A percentile compares a stretch with the other conserved stretches of the same genome.
Evolutionary conservation across 192 early-diverging fungal species (phyloP).

Genomic region (Chytriomyces sp.): DNA sequence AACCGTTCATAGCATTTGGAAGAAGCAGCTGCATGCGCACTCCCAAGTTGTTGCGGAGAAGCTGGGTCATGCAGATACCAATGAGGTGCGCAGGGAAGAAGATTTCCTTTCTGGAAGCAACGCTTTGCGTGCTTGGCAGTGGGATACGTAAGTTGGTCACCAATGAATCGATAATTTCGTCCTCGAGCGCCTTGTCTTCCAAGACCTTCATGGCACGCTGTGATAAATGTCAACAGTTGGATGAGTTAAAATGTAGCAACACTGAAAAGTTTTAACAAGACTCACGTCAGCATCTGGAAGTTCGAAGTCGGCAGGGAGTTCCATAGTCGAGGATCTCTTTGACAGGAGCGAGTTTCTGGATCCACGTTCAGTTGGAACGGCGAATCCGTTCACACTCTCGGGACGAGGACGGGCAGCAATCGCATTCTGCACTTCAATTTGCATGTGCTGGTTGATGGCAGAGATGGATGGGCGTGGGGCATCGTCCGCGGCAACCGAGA

Average conservation of each 20-base stretch:
- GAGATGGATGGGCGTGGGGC: slow-evolving; percentile 24
- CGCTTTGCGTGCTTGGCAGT: slow-evolving; percentile 76
- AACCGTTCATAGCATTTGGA: slow-evolving; percentile 77
- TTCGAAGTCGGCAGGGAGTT: slow-evolving; percentile 23
- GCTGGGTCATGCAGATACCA: slow-evolving; percentile 80
- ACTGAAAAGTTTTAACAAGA: neutral
- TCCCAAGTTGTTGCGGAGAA: slow-evolving; percentile 83
- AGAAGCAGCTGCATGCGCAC: slow-evolving; percentile 82
- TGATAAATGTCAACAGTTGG: neutral
- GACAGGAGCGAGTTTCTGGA: slow-evolving; percentile 20
- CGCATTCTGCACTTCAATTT: slow-evolving; percentile 21
- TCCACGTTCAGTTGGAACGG: slow-evolving; percentile 15
- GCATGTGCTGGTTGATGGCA: slow-evolving; percentile 33
- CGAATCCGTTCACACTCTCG: slow-evolving; percentile 20
- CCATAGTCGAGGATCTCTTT: slow-evolving; percentile 28
- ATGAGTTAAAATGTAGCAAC: neutral
- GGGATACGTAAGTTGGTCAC: slow-evolving; percentile 90
- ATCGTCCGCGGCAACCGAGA: slow-evolving; percentile 19
- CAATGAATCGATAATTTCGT: slow-evolving; percentile 88
- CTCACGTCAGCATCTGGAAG: slow-evolving; percentile 13
- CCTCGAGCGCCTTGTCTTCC: slow-evolving; percentile 59
- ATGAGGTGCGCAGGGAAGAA: slow-evolving; percentile 96
- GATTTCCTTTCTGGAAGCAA: slow-evolving; percentile 82
- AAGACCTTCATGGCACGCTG: slow-evolving; percentile 53
- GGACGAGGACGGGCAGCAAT: slow-evolving; percentile 32